Conservation (phyloP, 441 rosid species). For the Raphanus hybrid region DNA sequence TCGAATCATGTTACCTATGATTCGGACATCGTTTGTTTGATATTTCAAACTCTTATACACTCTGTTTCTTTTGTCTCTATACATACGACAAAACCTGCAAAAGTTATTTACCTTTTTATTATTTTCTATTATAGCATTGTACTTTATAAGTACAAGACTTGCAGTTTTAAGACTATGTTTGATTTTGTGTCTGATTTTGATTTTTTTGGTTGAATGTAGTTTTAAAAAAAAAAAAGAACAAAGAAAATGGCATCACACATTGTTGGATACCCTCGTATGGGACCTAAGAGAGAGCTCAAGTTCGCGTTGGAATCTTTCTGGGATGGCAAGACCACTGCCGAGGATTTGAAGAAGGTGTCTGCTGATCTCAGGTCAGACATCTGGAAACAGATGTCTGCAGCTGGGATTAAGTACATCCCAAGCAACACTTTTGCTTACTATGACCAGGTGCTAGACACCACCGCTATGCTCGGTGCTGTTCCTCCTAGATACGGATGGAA, state of each 20-base stretch:
- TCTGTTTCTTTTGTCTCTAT: conserved; percentile 13
- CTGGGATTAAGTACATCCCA: conserved; percentile 90
- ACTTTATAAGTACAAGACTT: conserved; percentile 8
- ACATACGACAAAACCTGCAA: conserved; percentile 24
- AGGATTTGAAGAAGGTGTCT: conserved; percentile 82
- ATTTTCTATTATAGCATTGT: background rate
- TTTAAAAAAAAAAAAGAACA: background rate
- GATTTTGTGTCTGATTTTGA: background rate
- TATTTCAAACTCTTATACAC: background rate
- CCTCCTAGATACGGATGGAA: conserved; percentile 84
- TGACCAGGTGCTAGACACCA: conserved; percentile 91
- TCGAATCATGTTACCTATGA: background rate
- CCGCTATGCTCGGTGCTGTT: conserved; percentile 95
- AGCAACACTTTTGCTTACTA: conserved; percentile 96
- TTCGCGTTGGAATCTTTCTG: conserved; percentile 97
- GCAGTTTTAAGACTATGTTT: background rate
- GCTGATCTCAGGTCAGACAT: conserved; percentile 85
- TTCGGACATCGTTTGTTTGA: background rate
- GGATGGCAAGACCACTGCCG: conserved; percentile 95
- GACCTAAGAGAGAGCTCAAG: conserved; percentile 98
- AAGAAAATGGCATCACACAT: conserved; percentile 90
- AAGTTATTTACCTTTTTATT: background rate
- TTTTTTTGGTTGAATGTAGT: background rate
- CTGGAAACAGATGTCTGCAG: conserved; percentile 92
- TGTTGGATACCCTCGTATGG: conserved; percentile 99